These are phyloP conservation scores for Grosmannia penicillata DNA, from an alignment of 2,329 filamentous ascomycete genomes.

Conservation along the genomic window DNA sequence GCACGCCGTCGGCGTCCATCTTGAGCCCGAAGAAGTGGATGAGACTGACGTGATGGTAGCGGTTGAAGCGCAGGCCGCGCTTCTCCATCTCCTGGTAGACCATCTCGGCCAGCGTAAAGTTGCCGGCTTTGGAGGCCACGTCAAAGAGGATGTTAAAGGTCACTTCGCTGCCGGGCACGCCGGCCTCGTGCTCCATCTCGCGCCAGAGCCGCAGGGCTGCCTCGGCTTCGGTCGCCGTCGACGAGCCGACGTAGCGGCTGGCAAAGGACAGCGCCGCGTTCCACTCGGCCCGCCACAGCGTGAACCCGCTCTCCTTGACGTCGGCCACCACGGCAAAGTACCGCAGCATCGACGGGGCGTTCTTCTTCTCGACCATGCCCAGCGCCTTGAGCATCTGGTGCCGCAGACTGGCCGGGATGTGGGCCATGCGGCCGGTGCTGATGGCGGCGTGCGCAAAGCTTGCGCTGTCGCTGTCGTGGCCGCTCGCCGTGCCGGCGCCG, in stretches of 20 bases:
- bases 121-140: constrained; percentile 70
- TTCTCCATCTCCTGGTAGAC: constrained; percentile 67
- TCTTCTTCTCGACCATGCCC: constrained; percentile 43
- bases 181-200: constrained; percentile 69
- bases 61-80: constrained; percentile 54
- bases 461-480: no score
- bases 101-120: constrained; percentile 71
- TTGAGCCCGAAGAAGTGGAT: constrained; percentile 75
- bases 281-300: constrained; percentile 59
- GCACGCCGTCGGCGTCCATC: constrained; percentile 57
- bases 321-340: constrained; percentile 79
- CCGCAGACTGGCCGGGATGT: constrained; percentile 35
- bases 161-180: constrained; percentile 52
- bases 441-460: no score
- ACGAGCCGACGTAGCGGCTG: constrained; percentile 49
- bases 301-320: constrained; percentile 58
- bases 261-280: constrained; percentile 71
- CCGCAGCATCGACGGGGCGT: constrained; percentile 53
- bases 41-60: constrained; percentile 66
- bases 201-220: constrained; percentile 67
- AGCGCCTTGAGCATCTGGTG: constrained; percentile 54
- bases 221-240: constrained; percentile 46
- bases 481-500: no score
- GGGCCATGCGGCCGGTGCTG: constrained; percentile 36
- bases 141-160: constrained; percentile 93